Conservation (phyloP, 1,139 yeast genomes). For the Saccharomycopsis phalli region DNA sequence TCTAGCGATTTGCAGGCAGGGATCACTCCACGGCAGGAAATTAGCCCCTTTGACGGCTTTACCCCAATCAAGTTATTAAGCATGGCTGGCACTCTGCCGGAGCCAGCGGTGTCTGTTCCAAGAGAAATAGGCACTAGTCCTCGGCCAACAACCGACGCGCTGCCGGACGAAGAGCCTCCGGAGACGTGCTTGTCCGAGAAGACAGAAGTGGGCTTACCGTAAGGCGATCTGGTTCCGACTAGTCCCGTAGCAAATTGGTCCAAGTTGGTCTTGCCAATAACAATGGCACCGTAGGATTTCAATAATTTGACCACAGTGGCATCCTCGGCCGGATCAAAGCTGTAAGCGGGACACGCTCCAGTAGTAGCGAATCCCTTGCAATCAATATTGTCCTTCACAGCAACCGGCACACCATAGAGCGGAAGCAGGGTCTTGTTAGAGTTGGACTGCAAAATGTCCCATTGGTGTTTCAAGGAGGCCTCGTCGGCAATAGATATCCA, state of each 20-base stretch:
- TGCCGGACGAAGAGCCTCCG: slow-evolving; percentile 97
- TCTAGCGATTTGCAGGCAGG: slow-evolving; percentile 97
- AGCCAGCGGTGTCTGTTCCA: slow-evolving; percentile 98
- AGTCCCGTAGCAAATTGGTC: slow-evolving; percentile 97
- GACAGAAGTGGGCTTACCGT: slow-evolving; percentile 77
- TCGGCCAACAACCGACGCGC: slow-evolving; percentile 79
- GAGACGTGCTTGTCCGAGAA: slow-evolving; percentile 70
- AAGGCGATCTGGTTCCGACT: slow-evolving; percentile 92
- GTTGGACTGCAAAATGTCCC: slow-evolving; percentile 64
- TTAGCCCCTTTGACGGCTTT: slow-evolving; percentile 84
- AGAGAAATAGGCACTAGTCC: slow-evolving; percentile 83
- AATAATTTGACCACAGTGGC: slow-evolving; percentile 64
- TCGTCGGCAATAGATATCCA: slow-evolving; percentile 74
- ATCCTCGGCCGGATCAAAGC: slow-evolving; percentile 58
- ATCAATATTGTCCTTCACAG: slow-evolving; percentile 91
- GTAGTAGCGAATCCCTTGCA: slow-evolving; percentile 77
- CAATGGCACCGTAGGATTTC: slow-evolving; percentile 79
- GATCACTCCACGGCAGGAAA: slow-evolving; percentile 81
- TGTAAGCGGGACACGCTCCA: slow-evolving; percentile 87
- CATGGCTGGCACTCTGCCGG: slow-evolving; percentile 97
- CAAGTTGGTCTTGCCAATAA: slow-evolving; percentile 85
- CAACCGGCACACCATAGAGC: slow-evolving; percentile 88
- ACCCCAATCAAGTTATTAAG: slow-evolving; percentile 84
- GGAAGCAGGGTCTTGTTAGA: slow-evolving; percentile 37
- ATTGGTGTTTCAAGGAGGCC: slow-evolving; percentile 61